Evolutionary conservation across 495 filamentous ascomycete species (phyloP).

Genomic region (Podospora bellae-mahoneyi): DNA sequence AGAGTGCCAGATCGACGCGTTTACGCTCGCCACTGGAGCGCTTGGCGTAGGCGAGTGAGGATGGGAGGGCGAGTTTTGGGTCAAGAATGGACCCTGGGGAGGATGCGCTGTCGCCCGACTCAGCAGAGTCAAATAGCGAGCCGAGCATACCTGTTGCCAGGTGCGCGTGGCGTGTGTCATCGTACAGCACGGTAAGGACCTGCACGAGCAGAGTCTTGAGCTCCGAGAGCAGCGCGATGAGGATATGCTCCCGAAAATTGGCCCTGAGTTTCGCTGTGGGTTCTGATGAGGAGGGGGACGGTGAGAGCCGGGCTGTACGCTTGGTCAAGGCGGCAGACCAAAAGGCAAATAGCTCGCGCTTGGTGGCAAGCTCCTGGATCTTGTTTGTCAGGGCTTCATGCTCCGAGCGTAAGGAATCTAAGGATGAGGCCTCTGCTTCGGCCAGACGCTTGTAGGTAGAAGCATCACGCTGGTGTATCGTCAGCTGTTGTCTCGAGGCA

Average conservation of each 20-base stretch:
- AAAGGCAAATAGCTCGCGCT: constrained; percentile 9
- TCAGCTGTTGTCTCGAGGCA: not conserved
- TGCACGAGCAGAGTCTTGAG: constrained; percentile 30
- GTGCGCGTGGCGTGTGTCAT: constrained; percentile 27
- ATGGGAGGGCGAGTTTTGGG: not conserved
- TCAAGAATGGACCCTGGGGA: not conserved
- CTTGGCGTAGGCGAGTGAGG: constrained; percentile 31
- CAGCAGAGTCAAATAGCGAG: constrained; percentile 14
- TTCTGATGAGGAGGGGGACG: not conserved
- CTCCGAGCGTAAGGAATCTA: not conserved
- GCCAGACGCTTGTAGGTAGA: not conserved
- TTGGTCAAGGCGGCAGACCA: constrained; percentile 7
- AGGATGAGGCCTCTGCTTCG: not conserved
- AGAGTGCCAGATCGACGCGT: constrained; percentile 36
- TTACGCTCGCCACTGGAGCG: constrained; percentile 37
- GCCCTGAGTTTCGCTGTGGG: not conserved
- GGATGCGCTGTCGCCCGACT: not conserved
- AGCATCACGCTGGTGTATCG: not conserved
- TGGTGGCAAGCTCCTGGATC: not conserved
- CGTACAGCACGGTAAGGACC: constrained; percentile 31
- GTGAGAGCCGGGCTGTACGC: not conserved
- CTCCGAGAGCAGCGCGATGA: constrained; percentile 22
- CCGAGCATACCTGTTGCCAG: constrained; percentile 28
- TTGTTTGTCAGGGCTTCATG: not conserved
- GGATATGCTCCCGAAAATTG: constrained; percentile 8